phyloP scores from a whole-genome alignment of 1,139 yeast species.

The Lodderomyces theae region DNA sequence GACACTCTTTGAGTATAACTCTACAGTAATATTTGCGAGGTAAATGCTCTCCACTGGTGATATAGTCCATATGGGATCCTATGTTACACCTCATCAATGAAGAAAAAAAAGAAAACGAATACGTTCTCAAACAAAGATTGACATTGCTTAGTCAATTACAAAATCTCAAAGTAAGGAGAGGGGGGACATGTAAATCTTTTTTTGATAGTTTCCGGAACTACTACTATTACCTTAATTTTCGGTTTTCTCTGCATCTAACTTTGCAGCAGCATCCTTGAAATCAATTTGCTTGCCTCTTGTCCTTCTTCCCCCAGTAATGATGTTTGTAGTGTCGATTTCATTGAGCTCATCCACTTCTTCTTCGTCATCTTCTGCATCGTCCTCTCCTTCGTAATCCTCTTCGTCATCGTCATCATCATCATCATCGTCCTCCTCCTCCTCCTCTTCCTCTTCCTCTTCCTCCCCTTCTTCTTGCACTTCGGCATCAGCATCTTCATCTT shows the following conservation, averaged over 20 bases:
- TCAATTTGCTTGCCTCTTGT: constrained; percentile 89
- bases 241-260: constrained; percentile 50
- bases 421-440: constrained; percentile 50
- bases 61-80: no score
- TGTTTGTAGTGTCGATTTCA: constrained; percentile 82
- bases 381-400: constrained; percentile 52
- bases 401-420: constrained; percentile 46
- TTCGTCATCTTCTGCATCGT: constrained; percentile 47
- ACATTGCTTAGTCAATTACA: no score
- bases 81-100: no score
- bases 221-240: neutral
- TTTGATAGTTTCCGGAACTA: neutral
- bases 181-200: neutral
- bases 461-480: constrained; percentile 57
- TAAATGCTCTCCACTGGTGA: no score
- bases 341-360: constrained; percentile 77
- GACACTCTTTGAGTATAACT: no score
- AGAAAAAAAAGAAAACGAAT: no score
- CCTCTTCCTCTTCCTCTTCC: no score
- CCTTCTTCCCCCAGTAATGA: constrained; percentile 81
- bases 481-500: constrained; percentile 36
- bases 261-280: constrained; percentile 78
- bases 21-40: no score
- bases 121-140: neutral
- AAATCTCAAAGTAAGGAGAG: no score